Conservation (phyloP, 2,329 filamentous ascomycete species). For the Botrytis deweyae region DNA sequence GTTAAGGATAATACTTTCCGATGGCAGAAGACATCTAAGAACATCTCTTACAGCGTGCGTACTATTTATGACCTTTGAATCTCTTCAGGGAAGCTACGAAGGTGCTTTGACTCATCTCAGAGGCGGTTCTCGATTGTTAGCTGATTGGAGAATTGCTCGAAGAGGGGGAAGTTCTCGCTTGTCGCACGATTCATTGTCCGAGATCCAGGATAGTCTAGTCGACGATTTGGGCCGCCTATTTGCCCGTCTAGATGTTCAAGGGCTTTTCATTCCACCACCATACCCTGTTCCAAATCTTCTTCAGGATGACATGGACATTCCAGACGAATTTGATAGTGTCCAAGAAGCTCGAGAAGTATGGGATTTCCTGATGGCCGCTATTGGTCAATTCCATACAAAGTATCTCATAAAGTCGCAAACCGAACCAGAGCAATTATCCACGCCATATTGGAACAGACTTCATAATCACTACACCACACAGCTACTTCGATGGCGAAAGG, state of each 20-base stretch:
- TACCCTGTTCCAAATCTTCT: constrained; percentile 38
- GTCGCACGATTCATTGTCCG: constrained; percentile 39
- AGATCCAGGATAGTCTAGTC: constrained; percentile 38
- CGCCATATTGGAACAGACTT: constrained; percentile 33
- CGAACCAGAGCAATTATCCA: constrained; percentile 33
- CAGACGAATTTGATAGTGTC: constrained; percentile 35
- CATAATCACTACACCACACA: constrained; percentile 37
- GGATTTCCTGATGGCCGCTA: constrained; percentile 39
- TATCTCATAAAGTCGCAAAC: constrained; percentile 34
- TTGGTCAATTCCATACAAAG: constrained; percentile 38
- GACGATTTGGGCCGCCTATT: constrained; percentile 39
- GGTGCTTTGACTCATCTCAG: constrained; percentile 37
- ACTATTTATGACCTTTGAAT: constrained; percentile 39
- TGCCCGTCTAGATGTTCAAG: constrained; percentile 38
- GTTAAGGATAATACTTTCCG: constrained; percentile 34
- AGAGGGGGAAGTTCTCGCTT: constrained; percentile 34
- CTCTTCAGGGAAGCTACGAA: constrained; percentile 38
- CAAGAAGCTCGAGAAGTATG: constrained; percentile 36
- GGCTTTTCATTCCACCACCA: constrained; percentile 37
- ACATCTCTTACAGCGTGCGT: constrained; percentile 38
- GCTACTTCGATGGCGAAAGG: constrained; percentile 35
- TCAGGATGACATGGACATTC: constrained; percentile 35
- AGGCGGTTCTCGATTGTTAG: constrained; percentile 36
- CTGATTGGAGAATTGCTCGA: constrained; percentile 38
- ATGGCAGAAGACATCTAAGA: constrained; percentile 37